Evolutionary conservation across 768 basidiomycete species (phyloP).

Genomic region (Pisolithus orientalis): DNA sequence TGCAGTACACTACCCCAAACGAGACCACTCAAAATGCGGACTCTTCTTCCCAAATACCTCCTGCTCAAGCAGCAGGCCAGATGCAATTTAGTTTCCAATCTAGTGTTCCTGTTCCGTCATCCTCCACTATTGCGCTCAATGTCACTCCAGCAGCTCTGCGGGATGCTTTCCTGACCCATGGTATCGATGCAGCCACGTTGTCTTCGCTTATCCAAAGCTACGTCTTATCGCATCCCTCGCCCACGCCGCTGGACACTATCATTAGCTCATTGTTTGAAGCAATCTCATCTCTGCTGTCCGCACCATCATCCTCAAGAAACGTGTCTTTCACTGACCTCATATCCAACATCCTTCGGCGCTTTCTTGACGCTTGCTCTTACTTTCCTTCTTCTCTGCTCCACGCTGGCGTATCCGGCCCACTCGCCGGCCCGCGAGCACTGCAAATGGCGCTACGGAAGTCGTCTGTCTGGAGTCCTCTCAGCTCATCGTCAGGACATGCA

Average conservation of each 20-base stretch:
- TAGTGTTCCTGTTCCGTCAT: conserved; percentile 38
- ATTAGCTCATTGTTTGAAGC: conserved; percentile 53
- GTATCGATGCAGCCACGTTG: conserved; percentile 41
- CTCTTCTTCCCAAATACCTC: conserved; percentile 33
- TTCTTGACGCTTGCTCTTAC: conserved; percentile 45
- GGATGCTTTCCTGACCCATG: conserved; percentile 28
- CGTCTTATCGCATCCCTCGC: conserved; percentile 41
- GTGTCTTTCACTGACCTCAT: conserved; percentile 31
- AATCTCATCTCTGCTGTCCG: conserved; percentile 18
- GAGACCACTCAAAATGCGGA: conserved; percentile 16
- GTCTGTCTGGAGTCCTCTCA: conserved; percentile 44
- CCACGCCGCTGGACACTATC: conserved; percentile 44
- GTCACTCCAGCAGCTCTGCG: conserved; percentile 24
- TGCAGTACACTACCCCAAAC: conserved; percentile 29
- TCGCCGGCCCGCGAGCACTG: conserved; percentile 51
- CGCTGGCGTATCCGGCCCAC: conserved; percentile 48
- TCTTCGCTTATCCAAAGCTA: conserved; percentile 51
- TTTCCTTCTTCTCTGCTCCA: conserved; percentile 45
- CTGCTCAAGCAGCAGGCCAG: conserved; percentile 24
- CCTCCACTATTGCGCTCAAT: conserved; percentile 19
- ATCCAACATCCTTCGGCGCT: conserved; percentile 40
- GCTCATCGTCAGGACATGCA: conserved; percentile 8
- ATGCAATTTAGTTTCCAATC: conserved; percentile 41
- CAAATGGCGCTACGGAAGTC: conserved; percentile 55
- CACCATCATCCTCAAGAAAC: conserved; percentile 27